A percentile compares a stretch with the other conserved stretches of the same genome.
Evolutionary conservation across 2,329 filamentous ascomycete species (phyloP).

Genomic region (Phialophora chinensis): DNA sequence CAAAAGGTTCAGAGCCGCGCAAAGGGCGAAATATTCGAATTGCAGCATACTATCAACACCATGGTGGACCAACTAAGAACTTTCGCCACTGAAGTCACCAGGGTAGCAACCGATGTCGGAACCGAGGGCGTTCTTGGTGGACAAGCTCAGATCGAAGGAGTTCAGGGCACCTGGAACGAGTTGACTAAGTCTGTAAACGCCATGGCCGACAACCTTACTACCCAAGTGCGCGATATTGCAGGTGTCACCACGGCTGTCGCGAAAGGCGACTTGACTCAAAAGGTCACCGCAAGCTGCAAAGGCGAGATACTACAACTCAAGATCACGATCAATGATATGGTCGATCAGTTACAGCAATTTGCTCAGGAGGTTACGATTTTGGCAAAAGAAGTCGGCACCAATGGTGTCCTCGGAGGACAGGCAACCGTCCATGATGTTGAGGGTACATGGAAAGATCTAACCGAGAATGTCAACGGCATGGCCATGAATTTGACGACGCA

Average conservation of each 20-base stretch:
- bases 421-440: slow-evolving; percentile 95
- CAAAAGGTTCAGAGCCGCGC: slow-evolving; percentile 84
- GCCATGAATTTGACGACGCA: slow-evolving; percentile 97
- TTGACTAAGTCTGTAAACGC: slow-evolving; percentile 85
- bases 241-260: slow-evolving; percentile 72
- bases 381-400: slow-evolving; percentile 93
- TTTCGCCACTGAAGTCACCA: slow-evolving; percentile 82
- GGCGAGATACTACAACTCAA: slow-evolving; percentile 95
- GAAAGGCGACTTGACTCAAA: slow-evolving; percentile 91
- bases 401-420: slow-evolving; percentile 91
- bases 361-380: slow-evolving; percentile 96
- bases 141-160: slow-evolving; percentile 81
- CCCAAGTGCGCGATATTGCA: slow-evolving; percentile 93
- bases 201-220: slow-evolving; percentile 86
- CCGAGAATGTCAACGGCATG: slow-evolving; percentile 97
- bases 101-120: slow-evolving; percentile 81
- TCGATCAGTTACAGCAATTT: slow-evolving; percentile 95
- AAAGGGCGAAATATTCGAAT: slow-evolving; percentile 78
- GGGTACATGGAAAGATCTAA: slow-evolving; percentile 95
- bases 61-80: slow-evolving; percentile 87
- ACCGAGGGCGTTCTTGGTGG: slow-evolving; percentile 83
- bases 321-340: slow-evolving; percentile 99
- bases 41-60: slow-evolving; percentile 86
- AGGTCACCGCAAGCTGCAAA: slow-evolving; percentile 89
- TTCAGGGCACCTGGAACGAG: slow-evolving; percentile 89